Evolutionary conservation across 306 rosid genomes (phyloP), one percentile per base, ranked within the genome.

Genomic region (Begonia peltatifolia): DNA sequence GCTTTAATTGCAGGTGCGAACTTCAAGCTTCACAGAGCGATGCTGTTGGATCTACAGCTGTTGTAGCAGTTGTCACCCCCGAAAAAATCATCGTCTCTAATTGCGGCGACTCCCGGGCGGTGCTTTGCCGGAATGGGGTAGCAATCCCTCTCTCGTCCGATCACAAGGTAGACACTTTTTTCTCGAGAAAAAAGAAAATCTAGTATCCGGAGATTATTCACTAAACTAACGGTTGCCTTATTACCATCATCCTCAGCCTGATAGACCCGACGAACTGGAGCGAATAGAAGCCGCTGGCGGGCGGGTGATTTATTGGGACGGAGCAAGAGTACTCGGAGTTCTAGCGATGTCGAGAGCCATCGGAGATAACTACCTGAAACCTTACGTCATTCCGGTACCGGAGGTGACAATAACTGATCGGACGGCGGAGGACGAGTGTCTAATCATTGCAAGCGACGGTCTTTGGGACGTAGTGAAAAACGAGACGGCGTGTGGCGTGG

Each of bases 81-180:
- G 77, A 86, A 10, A 86, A 81, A 46, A 12, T 90, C 38, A 20
- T 90, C 47, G 80, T 90, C 50, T 68, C 99, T 2, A 90, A 90
- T 62, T 86, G 99, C 48, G 99, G 99, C 14, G 94, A 90, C 16
- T 90, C 99, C 5, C 88, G 99, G 6, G 96, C 96, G 0, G 88
- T 90, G 0, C 99, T 90, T 38, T 83, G 80, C 75, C 88, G 94
- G 0, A 64, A 46, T 43, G 87, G 88, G 59, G 63, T 63, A 13
- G 84, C 80, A 4, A 17, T 86, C 13, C 93, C 96, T 0, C 87
- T 90, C 5, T 90, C 99, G 50, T 69, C 71, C 47, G 96, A 90
- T 57, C 99, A 90, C 63, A 90, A 90, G 80, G 97, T 82, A 54
- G 55, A 57, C 2, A 44, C 50, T 18, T 11, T 23, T 5, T 20